These are phyloP conservation scores for Poa annua DNA, from an alignment of 176 grass and related monocot species.

Conservation along the genomic window DNA sequence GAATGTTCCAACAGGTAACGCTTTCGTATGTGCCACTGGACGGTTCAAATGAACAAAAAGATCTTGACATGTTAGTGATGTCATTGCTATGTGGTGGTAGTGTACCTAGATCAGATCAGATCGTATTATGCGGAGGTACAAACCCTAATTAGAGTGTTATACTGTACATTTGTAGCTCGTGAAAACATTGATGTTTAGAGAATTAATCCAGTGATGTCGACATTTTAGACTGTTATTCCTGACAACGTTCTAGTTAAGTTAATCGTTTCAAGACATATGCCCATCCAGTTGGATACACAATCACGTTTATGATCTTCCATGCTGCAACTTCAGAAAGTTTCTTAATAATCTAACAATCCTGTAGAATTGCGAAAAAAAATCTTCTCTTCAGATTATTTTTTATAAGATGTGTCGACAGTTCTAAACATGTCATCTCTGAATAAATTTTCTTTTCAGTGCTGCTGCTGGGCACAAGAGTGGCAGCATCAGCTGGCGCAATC, in stretches of 20 bases:
- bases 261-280: background rate
- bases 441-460: slow-evolving; percentile 62
- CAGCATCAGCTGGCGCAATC: slow-evolving; percentile 76
- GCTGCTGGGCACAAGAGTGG: slow-evolving; percentile 83
- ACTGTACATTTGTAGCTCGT: background rate
- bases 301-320: background rate
- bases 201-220: background rate
- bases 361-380: background rate
- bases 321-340: background rate
- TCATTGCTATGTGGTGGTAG: slow-evolving; percentile 6
- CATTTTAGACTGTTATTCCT: background rate
- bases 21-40: background rate
- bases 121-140: background rate
- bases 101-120: background rate
- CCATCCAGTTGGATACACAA: background rate
- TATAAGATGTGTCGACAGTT: background rate
- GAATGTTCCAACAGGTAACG: slow-evolving; percentile 91
- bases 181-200: background rate
- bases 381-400: background rate
- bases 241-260: background rate
- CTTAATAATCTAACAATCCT: no score
- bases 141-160: background rate
- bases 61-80: background rate
- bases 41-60: background rate
- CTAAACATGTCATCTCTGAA: background rate